Base-by-base conservation (phyloP, 164 flowering plant species). In the Vitis rupestris region DNA sequence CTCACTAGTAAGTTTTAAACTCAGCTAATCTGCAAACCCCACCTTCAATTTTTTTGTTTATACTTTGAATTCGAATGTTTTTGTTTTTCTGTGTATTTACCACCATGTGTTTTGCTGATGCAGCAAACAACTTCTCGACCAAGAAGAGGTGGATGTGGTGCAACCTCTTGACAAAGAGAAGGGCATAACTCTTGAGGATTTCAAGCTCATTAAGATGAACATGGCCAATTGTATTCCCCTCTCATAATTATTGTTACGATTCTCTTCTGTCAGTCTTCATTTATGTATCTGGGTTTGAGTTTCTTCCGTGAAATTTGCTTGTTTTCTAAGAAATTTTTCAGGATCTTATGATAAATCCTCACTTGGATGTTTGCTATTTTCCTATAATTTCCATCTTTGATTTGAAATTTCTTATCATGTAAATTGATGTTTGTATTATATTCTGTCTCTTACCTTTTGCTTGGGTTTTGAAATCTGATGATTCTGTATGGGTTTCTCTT, bases 91-190 rank as follows among this genome's bases (percentile, higher is more conserved):
- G 50, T 31, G 11, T 53, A 30, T 54, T 69, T 63, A 19, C 47
- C 50, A 30, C 53, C 10, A 44, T 50, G 0, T 64, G 29, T 16
- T 59, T 66, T 69, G 64, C 44, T 12, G 30, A n/a, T 64, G 71
- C 82, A 93, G 98, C 78, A 95, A 91, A 74, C 90, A 91, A 71
- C 90, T 95, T 47, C 63, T 86, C 82, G 98, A 93, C 63, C 97
- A 72, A 48, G 98, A 90, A 74, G 93, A 95, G 29, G 97, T 93
- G 50, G 94, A 91, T 72, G 87, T 84, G 65, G 94, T 91, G 65
- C 88, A 81, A 14, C 80, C 81, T 4, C 76, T 73, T 49, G 99
- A 95, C 61, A 91, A 82, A 76, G 98, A 93, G 37, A 88, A 73
- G 73, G 98, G 99, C 29, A 63, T 95, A 17, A 87, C 97, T 31